phyloP scores from a whole-genome alignment of 78 protist genomes.

The Dictyostelium brefeldianum region DNA sequence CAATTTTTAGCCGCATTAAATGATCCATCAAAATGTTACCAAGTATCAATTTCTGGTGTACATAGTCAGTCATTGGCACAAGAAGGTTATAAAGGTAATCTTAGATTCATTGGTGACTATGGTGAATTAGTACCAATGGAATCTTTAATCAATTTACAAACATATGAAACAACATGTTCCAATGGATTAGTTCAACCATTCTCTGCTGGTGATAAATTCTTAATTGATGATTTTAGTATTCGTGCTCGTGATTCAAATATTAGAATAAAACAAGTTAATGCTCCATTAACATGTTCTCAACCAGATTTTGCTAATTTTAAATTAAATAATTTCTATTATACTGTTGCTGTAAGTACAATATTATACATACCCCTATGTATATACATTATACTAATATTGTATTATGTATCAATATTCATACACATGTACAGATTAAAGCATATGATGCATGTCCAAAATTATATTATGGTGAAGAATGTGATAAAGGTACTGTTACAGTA shows the following conservation, averaged over 20 bases:
- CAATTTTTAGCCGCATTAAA: background rate
- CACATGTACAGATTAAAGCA: background rate
- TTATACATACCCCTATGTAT: too few species aligned
- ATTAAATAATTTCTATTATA: slow-evolving; percentile 6
- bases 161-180: slow-evolving; percentile 21
- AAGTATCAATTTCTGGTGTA: slow-evolving; percentile 7
- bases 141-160: background rate
- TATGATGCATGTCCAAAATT: background rate
- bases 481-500: background rate
- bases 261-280: background rate
- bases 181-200: slow-evolving; percentile 16
- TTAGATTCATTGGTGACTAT: background rate
- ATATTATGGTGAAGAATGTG: slow-evolving; percentile 7
- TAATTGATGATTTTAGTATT: background rate
- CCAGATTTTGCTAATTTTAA: background rate
- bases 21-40: slow-evolving; percentile 12
- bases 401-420: too few species aligned
- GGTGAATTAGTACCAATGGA: background rate
- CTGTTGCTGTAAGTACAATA: slow-evolving; percentile 3
- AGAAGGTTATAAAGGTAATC: slow-evolving; percentile 17
- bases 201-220: background rate
- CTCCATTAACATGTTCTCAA: background rate
- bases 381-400: too few species aligned
- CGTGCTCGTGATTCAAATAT: background rate
- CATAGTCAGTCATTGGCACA: background rate